Percentiles rank a stretch among this genome's conserved stretches.
Evolutionary conservation across 1,284 basidiomycete genomes (phyloP).

Genomic region (Pascua guehoae): DNA sequence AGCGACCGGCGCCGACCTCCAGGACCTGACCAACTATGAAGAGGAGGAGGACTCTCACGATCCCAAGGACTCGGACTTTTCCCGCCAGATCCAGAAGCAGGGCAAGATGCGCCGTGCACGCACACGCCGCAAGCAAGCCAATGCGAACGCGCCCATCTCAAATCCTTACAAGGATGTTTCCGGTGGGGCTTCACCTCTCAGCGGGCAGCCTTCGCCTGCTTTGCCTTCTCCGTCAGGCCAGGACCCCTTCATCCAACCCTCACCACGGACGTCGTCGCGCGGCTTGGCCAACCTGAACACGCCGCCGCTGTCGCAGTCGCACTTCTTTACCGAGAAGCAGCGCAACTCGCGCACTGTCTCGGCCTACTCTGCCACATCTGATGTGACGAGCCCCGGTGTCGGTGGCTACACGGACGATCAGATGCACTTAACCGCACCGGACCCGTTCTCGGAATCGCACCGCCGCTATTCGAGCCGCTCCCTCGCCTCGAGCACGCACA

Average conservation of each 20-base stretch:
- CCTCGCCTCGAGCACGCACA: slow-evolving; percentile 23
- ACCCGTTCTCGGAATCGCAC: neutral
- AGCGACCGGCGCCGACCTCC: slow-evolving; percentile 7
- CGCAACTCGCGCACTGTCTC: neutral
- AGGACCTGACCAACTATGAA: slow-evolving; percentile 77
- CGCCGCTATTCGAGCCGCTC: slow-evolving; percentile 24
- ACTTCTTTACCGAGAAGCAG: no score
- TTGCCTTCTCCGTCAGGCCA: no score
- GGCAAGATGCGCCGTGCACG: slow-evolving; percentile 64
- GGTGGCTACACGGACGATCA: neutral
- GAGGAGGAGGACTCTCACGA: slow-evolving; percentile 71
- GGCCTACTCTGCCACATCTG: neutral
- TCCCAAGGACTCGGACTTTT: slow-evolving; percentile 64
- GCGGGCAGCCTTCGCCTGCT: no score
- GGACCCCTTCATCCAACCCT: no score
- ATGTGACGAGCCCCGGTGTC: neutral
- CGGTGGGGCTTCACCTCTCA: no score
- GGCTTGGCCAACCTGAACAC: no score
- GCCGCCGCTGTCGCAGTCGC: no score
- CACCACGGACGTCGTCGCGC: no score
- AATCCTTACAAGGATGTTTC: no score
- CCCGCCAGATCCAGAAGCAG: slow-evolving; percentile 60
- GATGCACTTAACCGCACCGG: neutral
- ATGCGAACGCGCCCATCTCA: neutral
- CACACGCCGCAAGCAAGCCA: slow-evolving; percentile 41